Evolutionary conservation across 164 flowering plant genomes (phyloP).

Genomic region (Annona cherimola): DNA sequence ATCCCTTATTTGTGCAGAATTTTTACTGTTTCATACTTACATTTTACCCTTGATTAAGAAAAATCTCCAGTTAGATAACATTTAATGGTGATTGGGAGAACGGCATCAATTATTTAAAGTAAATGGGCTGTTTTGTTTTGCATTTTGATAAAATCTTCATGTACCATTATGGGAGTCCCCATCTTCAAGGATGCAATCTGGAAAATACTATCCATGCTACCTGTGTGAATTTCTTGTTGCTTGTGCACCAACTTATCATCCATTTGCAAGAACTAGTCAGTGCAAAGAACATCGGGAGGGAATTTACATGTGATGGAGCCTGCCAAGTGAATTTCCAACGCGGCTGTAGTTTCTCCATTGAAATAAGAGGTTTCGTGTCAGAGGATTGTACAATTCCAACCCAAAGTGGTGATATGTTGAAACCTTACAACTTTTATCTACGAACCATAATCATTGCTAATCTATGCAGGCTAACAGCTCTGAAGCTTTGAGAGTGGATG

Average conservation of each 20-base stretch:
- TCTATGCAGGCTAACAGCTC: conserved; percentile 62
- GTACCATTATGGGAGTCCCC: background rate
- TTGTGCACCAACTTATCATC: no score
- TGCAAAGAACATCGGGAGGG: no score
- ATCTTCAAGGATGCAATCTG: background rate
- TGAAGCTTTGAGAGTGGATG: conserved; percentile 62
- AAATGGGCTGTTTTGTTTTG: background rate
- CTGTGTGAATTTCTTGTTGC: no score
- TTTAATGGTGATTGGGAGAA: no score
- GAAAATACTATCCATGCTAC: no score
- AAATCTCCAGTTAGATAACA: background rate
- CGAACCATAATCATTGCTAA: background rate
- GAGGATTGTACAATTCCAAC: background rate
- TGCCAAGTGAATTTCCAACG: background rate
- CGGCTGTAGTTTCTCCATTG: background rate
- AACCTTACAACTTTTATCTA: background rate
- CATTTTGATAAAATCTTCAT: background rate
- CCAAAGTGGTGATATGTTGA: background rate
- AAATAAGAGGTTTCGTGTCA: background rate
- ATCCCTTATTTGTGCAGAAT: background rate
- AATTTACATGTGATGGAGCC: no score
- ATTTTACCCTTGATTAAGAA: background rate
- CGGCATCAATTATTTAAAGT: no score
- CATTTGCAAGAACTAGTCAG: no score
- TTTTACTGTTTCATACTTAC: background rate